A percentile compares a stretch with the other conserved stretches of the same genome.
phyloP scores from a whole-genome alignment of 345 rosid genomes.

The Noccaea bulbosa region DNA sequence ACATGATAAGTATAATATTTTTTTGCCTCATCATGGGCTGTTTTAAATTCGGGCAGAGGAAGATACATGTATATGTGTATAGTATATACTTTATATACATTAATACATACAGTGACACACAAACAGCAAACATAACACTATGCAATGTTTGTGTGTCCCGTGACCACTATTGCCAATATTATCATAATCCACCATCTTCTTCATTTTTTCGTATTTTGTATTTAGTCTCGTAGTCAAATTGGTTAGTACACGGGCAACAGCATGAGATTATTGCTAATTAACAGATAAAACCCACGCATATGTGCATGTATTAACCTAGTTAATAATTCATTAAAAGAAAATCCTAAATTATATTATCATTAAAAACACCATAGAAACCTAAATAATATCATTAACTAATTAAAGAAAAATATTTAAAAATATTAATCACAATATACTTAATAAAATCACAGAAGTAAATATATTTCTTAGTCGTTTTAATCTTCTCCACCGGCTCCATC shows the following conservation, averaged over 20 bases:
- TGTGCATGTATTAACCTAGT: no score
- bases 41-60: conserved; percentile 19
- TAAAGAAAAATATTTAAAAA: no score
- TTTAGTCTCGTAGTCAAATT: neutral
- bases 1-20: conserved; percentile 11
- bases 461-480: no score
- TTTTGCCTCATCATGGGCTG: conserved; percentile 35
- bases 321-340: no score
- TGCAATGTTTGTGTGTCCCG: conserved; percentile 37
- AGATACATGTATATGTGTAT: conserved; percentile 25
- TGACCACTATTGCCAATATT: conserved; percentile 19
- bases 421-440: no score
- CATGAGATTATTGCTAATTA: neutral
- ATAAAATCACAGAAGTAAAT: no score
- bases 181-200: conserved; percentile 1
- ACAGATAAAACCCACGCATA: no score
- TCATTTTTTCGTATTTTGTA: conserved; percentile 4
- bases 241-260: conserved; percentile 12
- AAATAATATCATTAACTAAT: no score
- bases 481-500: no score
- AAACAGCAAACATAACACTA: conserved; percentile 39
- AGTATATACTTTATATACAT: conserved; percentile 7
- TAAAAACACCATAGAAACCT: no score
- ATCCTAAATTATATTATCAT: no score
- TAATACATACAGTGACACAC: conserved; percentile 28